Conservation (phyloP, 306 rosid species). For the Citrullus amarus region DNA sequence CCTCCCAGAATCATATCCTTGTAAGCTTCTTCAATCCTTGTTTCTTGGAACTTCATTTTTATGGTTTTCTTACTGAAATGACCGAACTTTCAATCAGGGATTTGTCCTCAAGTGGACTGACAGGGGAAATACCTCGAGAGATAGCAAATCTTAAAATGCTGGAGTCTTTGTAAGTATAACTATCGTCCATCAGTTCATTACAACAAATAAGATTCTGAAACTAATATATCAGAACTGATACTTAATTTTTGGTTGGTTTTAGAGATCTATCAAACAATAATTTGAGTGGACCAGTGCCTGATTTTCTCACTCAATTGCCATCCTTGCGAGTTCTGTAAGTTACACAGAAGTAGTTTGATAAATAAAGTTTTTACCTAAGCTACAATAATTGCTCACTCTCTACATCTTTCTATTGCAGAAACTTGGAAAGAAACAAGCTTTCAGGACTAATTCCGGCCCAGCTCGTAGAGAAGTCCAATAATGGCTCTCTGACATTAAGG, state of each 20-base stretch:
- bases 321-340: conserved; percentile 29
- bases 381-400: not conserved
- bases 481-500: conserved; percentile 31
- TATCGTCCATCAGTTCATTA: not conserved
- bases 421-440: conserved; percentile 27
- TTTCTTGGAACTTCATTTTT: not conserved
- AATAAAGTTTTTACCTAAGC: not conserved
- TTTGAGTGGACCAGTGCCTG: conserved; percentile 28
- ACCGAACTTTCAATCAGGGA: conserved; percentile 15
- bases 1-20: conserved; percentile 36
- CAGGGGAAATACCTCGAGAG: conserved; percentile 20
- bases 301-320: conserved; percentile 27
- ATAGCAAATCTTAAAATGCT: conserved; percentile 17
- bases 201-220: not conserved
- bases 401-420: conserved; percentile 9
- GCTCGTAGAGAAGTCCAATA: conserved; percentile 17
- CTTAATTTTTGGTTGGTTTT: conserved; percentile 2
- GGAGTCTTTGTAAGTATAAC: conserved; percentile 23
- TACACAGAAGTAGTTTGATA: not conserved
- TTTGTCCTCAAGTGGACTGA: conserved; percentile 28
- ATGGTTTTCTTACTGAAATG: not conserved
- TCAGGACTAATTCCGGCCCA: conserved; percentile 20
- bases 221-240: not conserved
- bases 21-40: conserved; percentile 13
- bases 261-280: conserved; percentile 40